A percentile compares a stretch with the other conserved stretches of the same genome.
phyloP scores from a whole-genome alignment of 805 yeast genomes.

The Deakozyma indianensis region DNA sequence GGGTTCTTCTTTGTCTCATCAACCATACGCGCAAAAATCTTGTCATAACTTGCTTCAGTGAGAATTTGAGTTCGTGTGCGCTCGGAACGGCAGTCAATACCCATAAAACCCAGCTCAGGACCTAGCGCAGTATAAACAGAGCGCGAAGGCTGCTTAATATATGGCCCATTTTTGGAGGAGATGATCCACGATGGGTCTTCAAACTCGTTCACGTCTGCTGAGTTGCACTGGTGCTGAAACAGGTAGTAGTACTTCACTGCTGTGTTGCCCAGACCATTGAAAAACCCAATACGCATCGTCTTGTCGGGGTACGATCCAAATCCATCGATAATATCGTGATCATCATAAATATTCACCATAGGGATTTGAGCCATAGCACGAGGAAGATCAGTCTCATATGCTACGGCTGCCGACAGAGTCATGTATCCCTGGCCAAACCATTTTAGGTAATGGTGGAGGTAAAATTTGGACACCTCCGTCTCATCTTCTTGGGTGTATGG shows the following conservation, averaged over 20 bases:
- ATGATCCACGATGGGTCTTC: constrained; percentile 48
- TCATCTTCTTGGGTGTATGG: constrained; percentile 33
- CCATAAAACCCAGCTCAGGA: constrained; percentile 51
- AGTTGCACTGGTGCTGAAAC: constrained; percentile 72
- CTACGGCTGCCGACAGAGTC: constrained; percentile 53
- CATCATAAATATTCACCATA: constrained; percentile 75
- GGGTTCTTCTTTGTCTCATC: constrained; percentile 38
- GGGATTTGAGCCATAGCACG: constrained; percentile 74
- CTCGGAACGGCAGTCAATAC: constrained; percentile 90
- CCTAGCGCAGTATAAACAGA: constrained; percentile 68
- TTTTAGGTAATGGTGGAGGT: constrained; percentile 55
- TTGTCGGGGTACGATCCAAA: constrained; percentile 73
- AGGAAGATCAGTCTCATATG: constrained; percentile 57
- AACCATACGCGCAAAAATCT: constrained; percentile 44
- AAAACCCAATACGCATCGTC: constrained; percentile 61
- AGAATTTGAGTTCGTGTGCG: constrained; percentile 50
- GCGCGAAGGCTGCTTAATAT: constrained; percentile 49
- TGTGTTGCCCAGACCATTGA: constrained; percentile 54
- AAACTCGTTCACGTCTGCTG: constrained; percentile 27
- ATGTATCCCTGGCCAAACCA: constrained; percentile 92
- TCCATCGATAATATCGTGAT: constrained; percentile 94
- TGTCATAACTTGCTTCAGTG: constrained; percentile 38
- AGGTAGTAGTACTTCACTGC: constrained; percentile 82
- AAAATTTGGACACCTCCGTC: constrained; percentile 47
- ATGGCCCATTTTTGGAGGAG: constrained; percentile 48